Conservation (phyloP, 1,284 basidiomycete species). For the Heterobasidion parviporum region DNA sequence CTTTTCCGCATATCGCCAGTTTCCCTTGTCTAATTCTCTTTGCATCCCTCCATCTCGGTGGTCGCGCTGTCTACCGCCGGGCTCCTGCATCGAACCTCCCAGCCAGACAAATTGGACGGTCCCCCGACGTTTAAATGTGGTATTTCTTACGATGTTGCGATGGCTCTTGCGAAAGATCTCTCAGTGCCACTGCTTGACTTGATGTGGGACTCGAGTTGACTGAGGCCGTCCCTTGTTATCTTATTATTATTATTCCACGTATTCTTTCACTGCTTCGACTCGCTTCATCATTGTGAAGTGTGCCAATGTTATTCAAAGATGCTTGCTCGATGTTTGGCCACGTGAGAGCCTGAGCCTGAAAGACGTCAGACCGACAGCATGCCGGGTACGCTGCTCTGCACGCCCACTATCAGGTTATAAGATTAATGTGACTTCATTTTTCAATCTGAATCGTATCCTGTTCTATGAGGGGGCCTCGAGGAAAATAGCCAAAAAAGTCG, state of each 20-base stretch:
- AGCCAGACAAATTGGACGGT: conserved; percentile 60
- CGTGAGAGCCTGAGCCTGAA: too few relatives aligned
- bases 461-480: not conserved
- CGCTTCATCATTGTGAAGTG: too few relatives aligned
- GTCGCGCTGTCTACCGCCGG: conserved; percentile 63
- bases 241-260: too few relatives aligned
- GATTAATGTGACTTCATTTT: too few relatives aligned
- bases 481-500: not conserved
- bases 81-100: conserved; percentile 60
- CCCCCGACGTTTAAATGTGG: conserved; percentile 70
- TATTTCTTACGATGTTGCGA: conserved; percentile 57
- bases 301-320: too few relatives aligned
- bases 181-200: conserved; percentile 61
- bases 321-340: too few relatives aligned
- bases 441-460: too few relatives aligned
- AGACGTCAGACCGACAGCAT: too few relatives aligned
- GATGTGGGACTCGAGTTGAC: conserved; percentile 49
- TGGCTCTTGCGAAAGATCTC: conserved; percentile 55
- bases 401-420: not conserved
- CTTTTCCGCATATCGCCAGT: not conserved
- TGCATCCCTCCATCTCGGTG: conserved; percentile 36
- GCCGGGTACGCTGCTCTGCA: not conserved
- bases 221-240: not conserved
- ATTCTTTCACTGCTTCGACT: too few relatives aligned
- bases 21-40: conserved; percentile 4